Percentiles rank a stretch among this genome's conserved stretches.
Evolutionary conservation across 352 stramenopile genomes (phyloP).

Genomic region (Globisporangium parvum): DNA sequence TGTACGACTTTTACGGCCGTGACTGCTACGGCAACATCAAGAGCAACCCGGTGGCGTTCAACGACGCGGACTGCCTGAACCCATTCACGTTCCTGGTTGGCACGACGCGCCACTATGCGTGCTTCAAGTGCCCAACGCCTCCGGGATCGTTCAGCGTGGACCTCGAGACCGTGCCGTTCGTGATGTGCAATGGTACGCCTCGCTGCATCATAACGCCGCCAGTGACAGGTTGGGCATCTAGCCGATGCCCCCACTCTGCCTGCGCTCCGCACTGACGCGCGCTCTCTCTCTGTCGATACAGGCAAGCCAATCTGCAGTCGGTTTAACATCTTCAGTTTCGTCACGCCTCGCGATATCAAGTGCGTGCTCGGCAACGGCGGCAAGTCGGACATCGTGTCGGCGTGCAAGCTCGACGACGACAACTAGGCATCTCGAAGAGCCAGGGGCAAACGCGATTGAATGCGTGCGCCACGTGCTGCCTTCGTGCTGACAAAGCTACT

Average conservation of each 20-base stretch:
- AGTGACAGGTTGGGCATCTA: neutral
- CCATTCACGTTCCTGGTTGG: conserved; percentile 10
- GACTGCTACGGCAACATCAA: conserved; percentile 11
- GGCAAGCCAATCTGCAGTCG: conserved; percentile 19
- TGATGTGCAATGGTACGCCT: conserved; percentile 12
- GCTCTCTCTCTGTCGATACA: no score
- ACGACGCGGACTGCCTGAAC: conserved; percentile 9
- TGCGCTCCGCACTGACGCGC: no score
- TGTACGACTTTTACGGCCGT: conserved; percentile 3
- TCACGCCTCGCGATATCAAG: conserved; percentile 16
- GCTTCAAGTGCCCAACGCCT: conserved; percentile 11
- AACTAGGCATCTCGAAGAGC: neutral
- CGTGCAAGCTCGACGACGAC: conserved; percentile 12
- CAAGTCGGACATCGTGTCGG: conserved; percentile 13
- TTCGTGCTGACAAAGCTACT: neutral
- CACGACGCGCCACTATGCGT: conserved; percentile 12
- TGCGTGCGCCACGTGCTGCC: no score
- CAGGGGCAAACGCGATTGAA: no score
- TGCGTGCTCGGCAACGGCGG: conserved; percentile 18
- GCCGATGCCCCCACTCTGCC: no score
- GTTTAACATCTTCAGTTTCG: conserved; percentile 7
- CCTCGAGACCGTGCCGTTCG: conserved; percentile 7
- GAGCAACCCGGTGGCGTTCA: neutral
- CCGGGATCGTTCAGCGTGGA: conserved; percentile 5
- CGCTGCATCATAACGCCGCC: neutral